Conservation (phyloP, 1,284 basidiomycete species). For the Xerocomus nothofagi region DNA sequence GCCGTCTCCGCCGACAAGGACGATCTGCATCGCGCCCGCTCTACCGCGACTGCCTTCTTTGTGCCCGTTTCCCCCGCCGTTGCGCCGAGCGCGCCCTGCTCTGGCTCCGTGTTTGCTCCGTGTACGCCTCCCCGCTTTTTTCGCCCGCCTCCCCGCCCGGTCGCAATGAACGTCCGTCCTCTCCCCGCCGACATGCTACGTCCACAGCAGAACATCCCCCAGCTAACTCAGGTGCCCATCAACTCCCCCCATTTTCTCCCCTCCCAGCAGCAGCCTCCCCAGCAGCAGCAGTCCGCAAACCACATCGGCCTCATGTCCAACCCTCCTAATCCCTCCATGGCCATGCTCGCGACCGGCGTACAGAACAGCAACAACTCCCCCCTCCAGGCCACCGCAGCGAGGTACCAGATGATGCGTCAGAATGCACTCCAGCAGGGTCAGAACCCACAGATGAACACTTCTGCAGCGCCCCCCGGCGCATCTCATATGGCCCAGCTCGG, state of each 20-base stretch:
- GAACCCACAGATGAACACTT: slow-evolving; percentile 40
- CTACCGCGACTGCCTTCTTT: slow-evolving; percentile 9
- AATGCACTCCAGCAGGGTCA: slow-evolving; percentile 36
- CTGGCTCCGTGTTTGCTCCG: neutral
- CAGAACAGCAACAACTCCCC: slow-evolving; percentile 16
- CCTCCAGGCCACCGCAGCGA: slow-evolving; percentile 25
- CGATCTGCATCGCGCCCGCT: slow-evolving; percentile 25
- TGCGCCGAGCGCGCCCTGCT: slow-evolving; percentile 7
- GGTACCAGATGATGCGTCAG: slow-evolving; percentile 33
- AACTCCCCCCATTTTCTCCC: slow-evolving; percentile 40
- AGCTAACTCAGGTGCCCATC: slow-evolving; percentile 43
- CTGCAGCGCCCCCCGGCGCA: slow-evolving; percentile 34
- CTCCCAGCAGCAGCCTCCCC: slow-evolving; percentile 36
- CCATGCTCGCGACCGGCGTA: slow-evolving; percentile 28
- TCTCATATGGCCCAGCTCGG: slow-evolving; percentile 42
- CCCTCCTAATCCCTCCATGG: slow-evolving; percentile 26
- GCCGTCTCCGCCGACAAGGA: slow-evolving; percentile 2
- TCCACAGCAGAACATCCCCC: slow-evolving; percentile 39
- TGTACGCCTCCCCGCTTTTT: slow-evolving; percentile 12
- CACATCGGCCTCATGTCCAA: slow-evolving; percentile 36
- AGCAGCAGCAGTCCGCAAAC: slow-evolving; percentile 30
- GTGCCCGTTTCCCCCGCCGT: slow-evolving; percentile 3
- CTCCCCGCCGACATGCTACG: slow-evolving; percentile 46
- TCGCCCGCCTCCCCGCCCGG: slow-evolving; percentile 4
- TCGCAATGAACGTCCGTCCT: slow-evolving; percentile 40